Evolutionary conservation across 805 yeast species (phyloP), one percentile per base, ranked within the genome.

Genomic region (Danielia oregonensis): DNA sequence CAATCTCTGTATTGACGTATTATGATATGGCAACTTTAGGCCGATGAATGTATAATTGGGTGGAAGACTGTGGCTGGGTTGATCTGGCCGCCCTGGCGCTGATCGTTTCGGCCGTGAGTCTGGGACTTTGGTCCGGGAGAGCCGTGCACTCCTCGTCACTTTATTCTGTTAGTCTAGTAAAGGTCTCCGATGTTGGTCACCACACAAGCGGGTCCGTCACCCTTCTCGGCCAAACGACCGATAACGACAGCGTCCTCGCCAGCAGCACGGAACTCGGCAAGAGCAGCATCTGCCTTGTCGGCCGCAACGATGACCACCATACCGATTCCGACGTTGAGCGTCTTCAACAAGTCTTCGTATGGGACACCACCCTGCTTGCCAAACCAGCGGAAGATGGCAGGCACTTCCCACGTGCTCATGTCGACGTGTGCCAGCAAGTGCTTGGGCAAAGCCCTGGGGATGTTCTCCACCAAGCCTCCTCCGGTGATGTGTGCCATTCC

Each of bases 401-500:
- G 95, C 22, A 93, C 80, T 44, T 78, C 76, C 96, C 97, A 91
- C 7, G 76, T 65, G 36, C 64, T 65, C 56, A 84, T 79, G 59
- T 91, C 96, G 32, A 93, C 76, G 46, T 69, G 70, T 10, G 97
- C 98, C 51, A 82, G 80, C 42, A 93, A 68, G 49, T 78, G 62
- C 38, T 76, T 64, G 39, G 98, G 98, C 42, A 93, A 70, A 13
- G 95, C 93, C 58, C 99, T 79, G 35, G 99, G 99, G 39, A 91
- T 79, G 62, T 93, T 93, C 63, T 93, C 99, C 18, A 93, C 82
- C 35, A 93, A 71, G 34, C 99, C 99, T 60, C 99, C 99, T 42
- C 99, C 99, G 16, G 99, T 93, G 54, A 93, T 93, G 55, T 93
- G 95, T 2, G 98, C 96, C 55, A 93, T 73, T 39, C 97, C 99